A percentile compares a stretch with the other conserved stretches of the same genome.
Evolutionary conservation across 768 basidiomycete species (phyloP).

Genomic region (Russula griseocarnosa): DNA sequence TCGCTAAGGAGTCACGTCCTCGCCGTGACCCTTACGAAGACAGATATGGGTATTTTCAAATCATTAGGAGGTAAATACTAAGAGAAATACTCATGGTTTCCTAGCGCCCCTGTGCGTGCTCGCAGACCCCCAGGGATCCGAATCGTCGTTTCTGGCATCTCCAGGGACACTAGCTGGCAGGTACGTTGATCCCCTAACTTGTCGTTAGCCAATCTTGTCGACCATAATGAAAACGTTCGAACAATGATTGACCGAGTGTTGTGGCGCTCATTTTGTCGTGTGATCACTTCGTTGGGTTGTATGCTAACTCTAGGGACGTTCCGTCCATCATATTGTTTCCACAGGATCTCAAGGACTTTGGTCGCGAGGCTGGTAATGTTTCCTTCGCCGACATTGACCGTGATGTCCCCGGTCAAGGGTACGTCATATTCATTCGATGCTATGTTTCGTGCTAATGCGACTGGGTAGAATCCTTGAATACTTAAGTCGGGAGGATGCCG

Average conservation of each 20-base stretch:
- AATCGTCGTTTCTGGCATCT: constrained; percentile 82
- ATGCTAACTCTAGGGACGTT: constrained; percentile 6
- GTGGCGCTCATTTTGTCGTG: not conserved
- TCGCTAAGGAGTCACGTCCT: constrained; percentile 88
- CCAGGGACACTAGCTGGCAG: constrained; percentile 98
- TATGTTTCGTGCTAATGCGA: constrained; percentile 5
- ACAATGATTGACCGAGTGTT: not conserved
- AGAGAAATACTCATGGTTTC: constrained; percentile 11
- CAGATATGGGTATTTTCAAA: constrained; percentile 43
- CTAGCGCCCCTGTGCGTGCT: constrained; percentile 52
- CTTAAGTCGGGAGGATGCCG: constrained; percentile 82
- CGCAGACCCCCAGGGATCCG: constrained; percentile 79
- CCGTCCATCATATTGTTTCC: constrained; percentile 2
- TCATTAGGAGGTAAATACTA: not conserved
- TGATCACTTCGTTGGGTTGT: not conserved
- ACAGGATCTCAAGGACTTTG: constrained; percentile 98
- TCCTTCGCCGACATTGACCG: constrained; percentile 95
- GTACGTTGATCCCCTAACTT: constrained; percentile 52
- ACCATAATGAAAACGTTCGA: not conserved
- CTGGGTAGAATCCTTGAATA: constrained; percentile 80
- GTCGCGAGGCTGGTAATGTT: constrained; percentile 88
- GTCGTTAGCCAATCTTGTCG: not conserved
- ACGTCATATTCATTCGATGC: constrained; percentile 32
- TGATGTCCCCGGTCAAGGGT: constrained; percentile 84
- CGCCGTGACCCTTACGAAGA: constrained; percentile 68